phyloP scores from a whole-genome alignment of 495 filamentous ascomycete species.

The Pseudoneurospora amorphoporcata region DNA sequence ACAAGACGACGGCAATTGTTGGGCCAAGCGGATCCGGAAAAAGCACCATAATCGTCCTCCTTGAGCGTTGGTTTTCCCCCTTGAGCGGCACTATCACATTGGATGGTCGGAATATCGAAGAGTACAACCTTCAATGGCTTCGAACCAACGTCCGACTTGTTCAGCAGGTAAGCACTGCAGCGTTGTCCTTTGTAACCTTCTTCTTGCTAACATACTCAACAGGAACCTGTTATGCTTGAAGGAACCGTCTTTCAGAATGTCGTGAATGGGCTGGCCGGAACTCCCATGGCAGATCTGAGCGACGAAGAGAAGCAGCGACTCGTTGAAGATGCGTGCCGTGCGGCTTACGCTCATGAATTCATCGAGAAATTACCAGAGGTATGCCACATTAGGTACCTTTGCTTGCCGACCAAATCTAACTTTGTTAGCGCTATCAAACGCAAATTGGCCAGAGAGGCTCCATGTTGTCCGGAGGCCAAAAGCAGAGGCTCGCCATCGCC shows the following conservation, averaged over 20 bases:
- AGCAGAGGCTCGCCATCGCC: slow-evolving; percentile 57
- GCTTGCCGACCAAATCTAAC: neutral
- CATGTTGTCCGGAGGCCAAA: slow-evolving; percentile 42
- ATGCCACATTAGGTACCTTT: neutral
- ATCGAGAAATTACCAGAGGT: slow-evolving; percentile 42
- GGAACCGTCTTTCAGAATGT: slow-evolving; percentile 58
- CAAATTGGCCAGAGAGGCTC: slow-evolving; percentile 40
- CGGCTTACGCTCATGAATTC: slow-evolving; percentile 47
- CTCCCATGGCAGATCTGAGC: slow-evolving; percentile 35
- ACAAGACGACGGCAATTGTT: slow-evolving; percentile 73
- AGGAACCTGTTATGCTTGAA: slow-evolving; percentile 62
- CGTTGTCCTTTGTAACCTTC: neutral
- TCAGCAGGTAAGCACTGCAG: slow-evolving; percentile 33
- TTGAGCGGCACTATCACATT: slow-evolving; percentile 38
- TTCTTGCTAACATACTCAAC: neutral
- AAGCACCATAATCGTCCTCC: slow-evolving; percentile 73
- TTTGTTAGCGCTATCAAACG: slow-evolving; percentile 39
- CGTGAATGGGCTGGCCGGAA: slow-evolving; percentile 47
- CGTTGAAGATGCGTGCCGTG: slow-evolving; percentile 45
- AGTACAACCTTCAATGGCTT: slow-evolving; percentile 52
- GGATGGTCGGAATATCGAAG: slow-evolving; percentile 41
- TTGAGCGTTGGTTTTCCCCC: slow-evolving; percentile 84
- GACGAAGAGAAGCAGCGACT: slow-evolving; percentile 40
- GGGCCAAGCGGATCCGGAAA: slow-evolving; percentile 76
- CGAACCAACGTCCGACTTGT: slow-evolving; percentile 55